Conservation (phyloP, 176 grass and related monocot species). For the Oryza glumipatula region DNA sequence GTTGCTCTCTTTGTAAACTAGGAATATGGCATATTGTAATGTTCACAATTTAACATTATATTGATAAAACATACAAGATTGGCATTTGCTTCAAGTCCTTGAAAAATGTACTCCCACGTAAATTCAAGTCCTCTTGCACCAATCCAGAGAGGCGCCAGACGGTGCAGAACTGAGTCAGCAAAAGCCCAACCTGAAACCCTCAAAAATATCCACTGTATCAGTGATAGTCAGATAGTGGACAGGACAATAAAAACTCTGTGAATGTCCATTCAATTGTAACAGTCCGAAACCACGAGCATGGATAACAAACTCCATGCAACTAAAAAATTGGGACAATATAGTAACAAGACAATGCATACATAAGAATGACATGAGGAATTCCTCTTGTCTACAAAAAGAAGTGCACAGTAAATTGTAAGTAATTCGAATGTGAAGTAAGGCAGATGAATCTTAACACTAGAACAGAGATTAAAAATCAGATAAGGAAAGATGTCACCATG, state of each 20-base stretch:
- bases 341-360: constrained; percentile 10
- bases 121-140: constrained; percentile 98
- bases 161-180: constrained; percentile 92
- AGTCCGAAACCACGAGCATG: not conserved
- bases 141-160: constrained; percentile 94
- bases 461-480: constrained; percentile 21
- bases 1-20: constrained; percentile 21
- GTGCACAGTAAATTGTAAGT: not conserved
- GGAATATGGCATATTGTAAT: constrained; percentile 21
- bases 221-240: constrained; percentile 27
- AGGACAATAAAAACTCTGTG: not conserved
- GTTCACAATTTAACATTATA: constrained; percentile 31
- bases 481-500: not conserved
- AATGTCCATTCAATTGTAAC: constrained; percentile 15
- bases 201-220: constrained; percentile 4
- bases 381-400: not conserved
- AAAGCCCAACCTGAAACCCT: constrained; percentile 96
- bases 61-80: constrained; percentile 72
- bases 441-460: not conserved
- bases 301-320: not conserved
- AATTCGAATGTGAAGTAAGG: not conserved
- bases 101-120: constrained; percentile 96
- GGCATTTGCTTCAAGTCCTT: constrained; percentile 97
- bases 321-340: not conserved
- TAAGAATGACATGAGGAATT: not conserved